phyloP scores from a whole-genome alignment of 345 rosid species.

The Camelina laxa region DNA sequence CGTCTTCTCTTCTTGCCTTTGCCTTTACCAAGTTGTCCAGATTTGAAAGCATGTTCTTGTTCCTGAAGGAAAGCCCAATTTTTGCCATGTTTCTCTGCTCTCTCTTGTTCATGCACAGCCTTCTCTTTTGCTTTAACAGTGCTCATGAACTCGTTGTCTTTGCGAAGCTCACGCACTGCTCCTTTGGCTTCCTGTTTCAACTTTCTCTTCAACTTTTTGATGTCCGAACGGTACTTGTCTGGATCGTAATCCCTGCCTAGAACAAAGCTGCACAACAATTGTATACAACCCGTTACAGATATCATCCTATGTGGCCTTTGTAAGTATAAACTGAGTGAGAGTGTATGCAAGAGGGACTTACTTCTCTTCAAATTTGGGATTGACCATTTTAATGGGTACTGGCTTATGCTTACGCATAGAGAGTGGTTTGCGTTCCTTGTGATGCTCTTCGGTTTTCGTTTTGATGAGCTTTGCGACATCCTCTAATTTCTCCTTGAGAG shows the following conservation, averaged over 20 bases:
- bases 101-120: constrained; percentile 58
- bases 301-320: neutral
- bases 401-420: constrained; percentile 85
- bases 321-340: constrained; percentile 15
- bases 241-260: constrained; percentile 95
- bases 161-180: constrained; percentile 81
- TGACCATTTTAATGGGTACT: constrained; percentile 65
- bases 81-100: constrained; percentile 70
- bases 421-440: constrained; percentile 65
- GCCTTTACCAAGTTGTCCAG: constrained; percentile 90
- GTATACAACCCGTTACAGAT: constrained; percentile 24
- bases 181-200: constrained; percentile 69
- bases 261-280: constrained; percentile 68
- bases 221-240: constrained; percentile 73
- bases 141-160: constrained; percentile 56
- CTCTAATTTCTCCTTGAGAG: constrained; percentile 55
- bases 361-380: constrained; percentile 87
- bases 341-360: constrained; percentile 32
- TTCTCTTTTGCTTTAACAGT: constrained; percentile 68
- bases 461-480: constrained; percentile 60
- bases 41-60: constrained; percentile 83
- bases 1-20: constrained; percentile 49
- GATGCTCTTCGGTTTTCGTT: constrained; percentile 57
- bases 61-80: constrained; percentile 88
- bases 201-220: constrained; percentile 64